Conservation (phyloP, 441 rosid species). For the Kokia cookei region DNA sequence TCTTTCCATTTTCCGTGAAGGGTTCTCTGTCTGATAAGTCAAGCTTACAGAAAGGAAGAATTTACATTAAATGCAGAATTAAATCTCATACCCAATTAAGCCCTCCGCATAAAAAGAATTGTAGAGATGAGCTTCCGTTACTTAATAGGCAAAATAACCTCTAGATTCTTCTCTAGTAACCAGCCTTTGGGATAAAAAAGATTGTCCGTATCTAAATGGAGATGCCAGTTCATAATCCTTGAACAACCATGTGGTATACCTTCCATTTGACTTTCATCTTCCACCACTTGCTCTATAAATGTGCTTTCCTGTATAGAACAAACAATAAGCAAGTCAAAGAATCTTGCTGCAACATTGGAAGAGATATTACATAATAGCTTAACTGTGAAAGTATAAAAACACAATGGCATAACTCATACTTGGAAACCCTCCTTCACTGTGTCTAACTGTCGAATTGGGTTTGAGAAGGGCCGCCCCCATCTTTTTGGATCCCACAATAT, state of each 20-base stretch:
- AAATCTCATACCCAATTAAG: constrained; percentile 16
- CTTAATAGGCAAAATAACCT: constrained; percentile 37
- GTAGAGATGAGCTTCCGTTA: constrained; percentile 26
- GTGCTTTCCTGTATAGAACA: constrained; percentile 59
- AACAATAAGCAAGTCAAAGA: background rate
- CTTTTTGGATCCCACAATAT: constrained; percentile 89
- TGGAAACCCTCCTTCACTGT: constrained; percentile 91
- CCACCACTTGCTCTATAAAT: constrained; percentile 83
- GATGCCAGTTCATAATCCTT: constrained; percentile 87
- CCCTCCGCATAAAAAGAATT: constrained; percentile 14
- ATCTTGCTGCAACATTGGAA: background rate
- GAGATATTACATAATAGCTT: background rate
- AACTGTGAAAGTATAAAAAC: background rate
- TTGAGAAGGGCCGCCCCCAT: constrained; percentile 47
- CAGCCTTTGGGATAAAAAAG: constrained; percentile 75
- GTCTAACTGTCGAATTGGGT: constrained; percentile 70
- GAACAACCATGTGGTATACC: constrained; percentile 66
- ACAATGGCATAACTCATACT: constrained; percentile 29
- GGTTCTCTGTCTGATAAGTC: background rate
- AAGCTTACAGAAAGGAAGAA: background rate
- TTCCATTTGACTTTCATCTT: constrained; percentile 93
- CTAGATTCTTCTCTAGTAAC: constrained; percentile 63
- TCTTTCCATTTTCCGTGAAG: no score
- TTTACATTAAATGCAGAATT: background rate
- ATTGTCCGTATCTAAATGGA: constrained; percentile 59